phyloP scores from a whole-genome alignment of 2,329 filamentous ascomycete species.

The Ophiostoma novo-ulmi region DNA sequence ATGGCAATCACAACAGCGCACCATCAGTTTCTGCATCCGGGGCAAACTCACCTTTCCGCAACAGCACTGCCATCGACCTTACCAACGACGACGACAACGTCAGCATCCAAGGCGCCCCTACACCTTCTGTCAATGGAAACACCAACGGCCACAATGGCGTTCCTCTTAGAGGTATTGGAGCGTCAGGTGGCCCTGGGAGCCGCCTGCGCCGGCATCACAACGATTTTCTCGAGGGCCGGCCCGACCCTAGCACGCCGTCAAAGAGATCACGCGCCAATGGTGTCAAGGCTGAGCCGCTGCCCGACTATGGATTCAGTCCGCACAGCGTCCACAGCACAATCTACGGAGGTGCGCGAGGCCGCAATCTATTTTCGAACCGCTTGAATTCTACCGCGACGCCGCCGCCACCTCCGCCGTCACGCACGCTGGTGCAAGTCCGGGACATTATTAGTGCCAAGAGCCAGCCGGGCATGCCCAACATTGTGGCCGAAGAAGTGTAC shows the following conservation, averaged over 20 bases:
- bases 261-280: conserved; percentile 23
- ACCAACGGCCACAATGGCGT: not conserved
- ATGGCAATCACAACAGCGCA: not conserved
- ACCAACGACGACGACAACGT: conserved; percentile 36
- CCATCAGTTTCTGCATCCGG: not conserved
- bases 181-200: conserved; percentile 7
- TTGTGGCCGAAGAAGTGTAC: conserved; percentile 56
- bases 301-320: not conserved
- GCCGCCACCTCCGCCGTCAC: conserved; percentile 16
- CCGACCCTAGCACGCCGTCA: conserved; percentile 22
- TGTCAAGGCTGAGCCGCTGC: conserved; percentile 30
- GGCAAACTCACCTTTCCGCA: not conserved
- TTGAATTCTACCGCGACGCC: not conserved
- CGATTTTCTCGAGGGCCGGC: conserved; percentile 25
- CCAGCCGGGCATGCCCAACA: conserved; percentile 53
- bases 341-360: not conserved
- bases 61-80: conserved; percentile 33
- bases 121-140: conserved; percentile 1
- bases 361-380: not conserved
- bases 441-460: conserved; percentile 51
- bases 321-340: not conserved
- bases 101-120: conserved; percentile 16
- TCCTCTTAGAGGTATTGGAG: not conserved
- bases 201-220: conserved; percentile 23
- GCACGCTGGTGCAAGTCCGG: conserved; percentile 48